Evolutionary conservation across 2,329 filamentous ascomycete species (phyloP), one percentile per base, ranked within the genome.

Genomic region (Penicillium sp.): DNA sequence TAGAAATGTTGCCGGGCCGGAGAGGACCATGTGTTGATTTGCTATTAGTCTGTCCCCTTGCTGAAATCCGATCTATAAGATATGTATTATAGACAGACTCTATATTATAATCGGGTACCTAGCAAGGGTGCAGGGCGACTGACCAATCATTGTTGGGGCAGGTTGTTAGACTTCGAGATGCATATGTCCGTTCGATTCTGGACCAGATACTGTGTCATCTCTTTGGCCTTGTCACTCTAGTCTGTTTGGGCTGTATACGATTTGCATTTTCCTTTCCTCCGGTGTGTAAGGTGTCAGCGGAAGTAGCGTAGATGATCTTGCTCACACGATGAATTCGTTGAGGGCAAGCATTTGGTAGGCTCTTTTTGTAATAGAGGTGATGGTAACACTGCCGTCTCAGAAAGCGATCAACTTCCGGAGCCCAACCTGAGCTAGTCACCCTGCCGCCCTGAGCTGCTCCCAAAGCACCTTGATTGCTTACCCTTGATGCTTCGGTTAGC

Each of bases 161-260:
- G 12, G 33, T 12, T 36, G n/a, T 40, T 13, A 51, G 18, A 23
- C 34, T 44, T 46, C 24, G 20, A 26, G 32, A 43, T 51, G 48
- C 26, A 46, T 34, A 41, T 45, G 8, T 46, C 48, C 48, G 48
- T 46, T 51, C 41, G 41, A 51, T 51, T 51, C 48, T 41, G 41
- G 41, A 18, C 41, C 48, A 46, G 26, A 46, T 45, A 13, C 40
- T 49, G 32, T 32, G 24, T 45, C 47, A 45, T 51, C 26, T 41
- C 34, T 41, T 51, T 40, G n/a, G 27, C n/a, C 15, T 12, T 45
- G 24, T 45, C 21, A 36, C 15, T 46, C 15, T 21, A 26, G 17
- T n/a, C 41, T 23, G 24, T 42, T 34, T 40, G 26, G 27, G 20
- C 27, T 21, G n/a, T 29, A 21, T 27, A 21, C 10, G 2, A 23